Evolutionary conservation across 1,139 yeast genomes (phyloP), one percentile per base, ranked within the genome.

Genomic region (Sugiyamaella novakii): DNA sequence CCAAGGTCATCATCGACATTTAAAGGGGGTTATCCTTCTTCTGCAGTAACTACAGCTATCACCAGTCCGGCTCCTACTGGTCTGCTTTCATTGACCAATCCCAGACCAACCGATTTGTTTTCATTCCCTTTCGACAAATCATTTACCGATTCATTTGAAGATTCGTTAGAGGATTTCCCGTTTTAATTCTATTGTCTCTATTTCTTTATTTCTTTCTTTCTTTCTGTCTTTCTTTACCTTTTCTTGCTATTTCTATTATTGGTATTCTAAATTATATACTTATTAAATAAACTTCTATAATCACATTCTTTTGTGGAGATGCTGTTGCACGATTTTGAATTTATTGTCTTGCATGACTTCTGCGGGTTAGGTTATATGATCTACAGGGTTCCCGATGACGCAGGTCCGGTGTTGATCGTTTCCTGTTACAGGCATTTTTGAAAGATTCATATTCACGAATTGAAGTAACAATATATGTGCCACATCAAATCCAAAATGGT

Each of bases 161-260:
- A 38, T 38, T 11, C 34, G 11, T 38, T 38, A 19, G 24, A 39
- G 14, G 43, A 39, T 21, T 8, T 39, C 12, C 43, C 43, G 8
- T 19, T 29, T n/a, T 39, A 39, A 22, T 17, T 8, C 21, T n/a
- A n/a, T n/a, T n/a, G n/a, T n/a, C n/a, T n/a, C n/a, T n/a, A n/a
- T n/a, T n/a, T n/a, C n/a, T n/a, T n/a, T n/a, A n/a, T n/a, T n/a
- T n/a, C n/a, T n/a, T n/a, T n/a, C n/a, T n/a, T n/a, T 6, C 35
- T 6, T 15, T n/a, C 3, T 2, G 10, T 5, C 29, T n/a, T 19
- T 21, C 12, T 30, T 19, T 39, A 19, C 14, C 31, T 21, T 29
- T 19, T 29, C 43, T n/a, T 29, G 15, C 25, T 28, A 8, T 17
- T 19, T 33, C n/a, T 33, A 10, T 11, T 34, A 21, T 34, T 19